A percentile compares a stretch with the other conserved stretches of the same genome.
phyloP scores from a whole-genome alignment of 805 yeast species.

The Cyberlindnera euphorbiae region DNA sequence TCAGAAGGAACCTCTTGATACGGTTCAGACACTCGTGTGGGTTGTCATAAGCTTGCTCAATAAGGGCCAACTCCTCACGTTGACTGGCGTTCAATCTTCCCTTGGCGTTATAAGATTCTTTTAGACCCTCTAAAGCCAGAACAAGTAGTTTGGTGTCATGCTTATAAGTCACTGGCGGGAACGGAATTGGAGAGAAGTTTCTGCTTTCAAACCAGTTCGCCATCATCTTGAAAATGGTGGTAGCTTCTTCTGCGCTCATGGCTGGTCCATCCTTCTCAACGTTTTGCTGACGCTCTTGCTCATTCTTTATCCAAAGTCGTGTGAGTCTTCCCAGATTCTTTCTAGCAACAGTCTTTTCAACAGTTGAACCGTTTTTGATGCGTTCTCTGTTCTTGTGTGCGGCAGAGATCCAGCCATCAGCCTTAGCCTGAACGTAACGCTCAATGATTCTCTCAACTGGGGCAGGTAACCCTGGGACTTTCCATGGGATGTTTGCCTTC shows the following conservation, averaged over 20 bases:
- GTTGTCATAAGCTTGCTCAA: conserved; percentile 94
- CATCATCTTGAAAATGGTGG: conserved; percentile 78
- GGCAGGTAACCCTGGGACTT: conserved; percentile 91
- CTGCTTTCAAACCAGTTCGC: conserved; percentile 88
- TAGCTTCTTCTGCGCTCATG: conserved; percentile 83
- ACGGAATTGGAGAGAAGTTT: conserved; percentile 81
- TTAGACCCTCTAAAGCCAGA: conserved; percentile 82
- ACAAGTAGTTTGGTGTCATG: conserved; percentile 90
- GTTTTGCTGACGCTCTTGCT: conserved; percentile 80
- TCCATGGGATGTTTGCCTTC: conserved; percentile 99
- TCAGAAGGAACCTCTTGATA: conserved; percentile 72
- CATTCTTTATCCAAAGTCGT: conserved; percentile 86
- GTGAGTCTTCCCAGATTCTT: conserved; percentile 91
- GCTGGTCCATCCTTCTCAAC: conserved; percentile 86
- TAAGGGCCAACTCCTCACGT: conserved; percentile 86
- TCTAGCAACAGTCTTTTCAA: conserved; percentile 90
- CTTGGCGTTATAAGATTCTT: conserved; percentile 71
- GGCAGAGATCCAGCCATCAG: conserved; percentile 93
- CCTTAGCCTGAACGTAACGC: conserved; percentile 88
- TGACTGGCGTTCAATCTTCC: conserved; percentile 80
- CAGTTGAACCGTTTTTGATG: conserved; percentile 82
- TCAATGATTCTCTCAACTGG: conserved; percentile 85
- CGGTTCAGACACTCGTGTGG: conserved; percentile 91
- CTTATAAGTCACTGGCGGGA: conserved; percentile 88
- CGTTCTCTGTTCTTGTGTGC: conserved; percentile 92